Conservation (phyloP, 371 early-diverging fungal species). For the Mortierella sp. region DNA sequence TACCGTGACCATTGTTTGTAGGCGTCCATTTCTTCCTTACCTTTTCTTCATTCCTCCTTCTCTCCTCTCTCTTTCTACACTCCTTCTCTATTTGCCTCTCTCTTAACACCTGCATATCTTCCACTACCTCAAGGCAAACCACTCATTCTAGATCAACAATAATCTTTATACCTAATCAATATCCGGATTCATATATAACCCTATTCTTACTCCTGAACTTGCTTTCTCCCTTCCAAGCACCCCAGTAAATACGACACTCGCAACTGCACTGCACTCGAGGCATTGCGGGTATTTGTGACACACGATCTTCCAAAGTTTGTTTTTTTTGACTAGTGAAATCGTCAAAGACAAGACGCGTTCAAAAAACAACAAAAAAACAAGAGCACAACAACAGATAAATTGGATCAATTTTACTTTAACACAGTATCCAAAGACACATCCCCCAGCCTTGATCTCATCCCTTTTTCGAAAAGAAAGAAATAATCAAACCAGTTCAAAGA, state of each 20-base stretch:
- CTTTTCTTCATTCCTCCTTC: background rate
- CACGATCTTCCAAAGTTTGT: conserved; percentile 1
- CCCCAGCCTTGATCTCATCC: background rate
- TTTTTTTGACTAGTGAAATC: background rate
- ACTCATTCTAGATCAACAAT: too few relatives aligned
- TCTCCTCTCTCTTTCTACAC: background rate
- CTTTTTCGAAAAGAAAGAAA: background rate
- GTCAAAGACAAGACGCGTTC: background rate
- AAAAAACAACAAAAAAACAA: background rate
- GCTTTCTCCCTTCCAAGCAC: background rate
- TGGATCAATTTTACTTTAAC: background rate
- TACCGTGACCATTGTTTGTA: background rate
- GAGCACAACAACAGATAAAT: background rate
- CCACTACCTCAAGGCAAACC: too few relatives aligned
- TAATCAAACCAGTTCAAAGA: background rate
- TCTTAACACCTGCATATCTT: too few relatives aligned
- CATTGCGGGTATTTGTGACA: background rate
- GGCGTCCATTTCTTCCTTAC: background rate
- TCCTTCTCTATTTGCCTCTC: background rate
- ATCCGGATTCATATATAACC: background rate
- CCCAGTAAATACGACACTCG: background rate
- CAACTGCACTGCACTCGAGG: background rate
- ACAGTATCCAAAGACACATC: conserved; percentile 1
- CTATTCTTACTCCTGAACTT: background rate
- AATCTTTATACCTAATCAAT: background rate